Base-by-base conservation (phyloP, 495 filamentous ascomycete genomes). In the Hypoxylon crocopeplum region DNA sequence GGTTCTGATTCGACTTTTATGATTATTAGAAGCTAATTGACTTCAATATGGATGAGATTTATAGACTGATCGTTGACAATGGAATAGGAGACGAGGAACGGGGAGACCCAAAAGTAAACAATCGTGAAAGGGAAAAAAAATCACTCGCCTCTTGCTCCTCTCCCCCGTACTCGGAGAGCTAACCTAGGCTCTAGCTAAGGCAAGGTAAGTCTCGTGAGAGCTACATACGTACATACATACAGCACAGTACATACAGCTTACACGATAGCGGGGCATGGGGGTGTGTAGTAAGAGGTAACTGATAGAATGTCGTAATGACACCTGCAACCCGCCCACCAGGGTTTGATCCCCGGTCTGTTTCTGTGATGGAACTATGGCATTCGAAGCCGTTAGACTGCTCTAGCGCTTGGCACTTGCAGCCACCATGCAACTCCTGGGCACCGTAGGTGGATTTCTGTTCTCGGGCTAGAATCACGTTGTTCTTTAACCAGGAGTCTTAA, bases 121-220 rank as follows among this genome's bases (percentile, higher is more conserved):
- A 39, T 27, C 11, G 30, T 47, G 25, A 44, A 33, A 32, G 38
- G 7, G 19, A 30, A 40, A 48, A 54, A 54, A 54, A 58, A 49
- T 58, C 37, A 54, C 54, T 45, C 59, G 39, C 37, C 44, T 30
- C 16, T 44, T 3, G 12, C 10, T 20, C 15, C 33, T 6, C n/a
- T 7, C 11, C 30, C 34, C 61, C 48, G 54, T 48, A 50, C 49
- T 64, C 55, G 55, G 61, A 56, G 55, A 64, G 24, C 55, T 55
- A 48, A 29, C 7, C 27, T 27, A 8, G 16, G 39, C 22, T 32
- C 19, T 45, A 54, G 54, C 41, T 54, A 58, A 53, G 41, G 30
- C 29, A 56, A 21, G 25, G 30, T 24, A 54, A 27, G 32, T 64
- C 54, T 64, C 44, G 54, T 55, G 48, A 64, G 47, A 58, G 48